A percentile compares a stretch with the other conserved stretches of the same genome.
Evolutionary conservation across 208 protist species (phyloP).

Genomic region (Leishmania lainsoni): DNA sequence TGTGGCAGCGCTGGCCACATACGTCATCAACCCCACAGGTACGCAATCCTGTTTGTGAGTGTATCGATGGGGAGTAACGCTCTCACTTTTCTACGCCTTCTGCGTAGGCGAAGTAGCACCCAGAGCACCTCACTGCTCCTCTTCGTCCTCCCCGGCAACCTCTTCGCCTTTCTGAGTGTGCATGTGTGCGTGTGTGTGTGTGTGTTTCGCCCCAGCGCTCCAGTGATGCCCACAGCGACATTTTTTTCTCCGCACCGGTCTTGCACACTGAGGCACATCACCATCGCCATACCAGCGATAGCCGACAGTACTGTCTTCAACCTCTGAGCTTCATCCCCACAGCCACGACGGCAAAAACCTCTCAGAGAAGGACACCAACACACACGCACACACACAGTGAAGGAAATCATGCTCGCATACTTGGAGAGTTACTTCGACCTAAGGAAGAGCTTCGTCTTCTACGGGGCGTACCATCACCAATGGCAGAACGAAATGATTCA

Average conservation of each 20-base stretch:
- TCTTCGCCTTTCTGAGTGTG: background rate
- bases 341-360: background rate
- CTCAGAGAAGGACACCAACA: background rate
- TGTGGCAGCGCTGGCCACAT: background rate
- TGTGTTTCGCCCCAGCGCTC: background rate
- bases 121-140: background rate
- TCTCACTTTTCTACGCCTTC: background rate
- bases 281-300: background rate
- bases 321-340: background rate
- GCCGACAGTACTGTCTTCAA: background rate
- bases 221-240: background rate
- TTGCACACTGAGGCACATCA: background rate
- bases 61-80: background rate
- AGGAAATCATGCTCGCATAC: constrained; percentile 34
- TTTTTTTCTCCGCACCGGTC: background rate
- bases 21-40: background rate
- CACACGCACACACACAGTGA: background rate
- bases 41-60: background rate
- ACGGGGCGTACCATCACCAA: constrained; percentile 69
- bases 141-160: background rate
- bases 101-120: background rate
- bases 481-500: constrained; percentile 75
- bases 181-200: background rate
- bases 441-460: constrained; percentile 71
- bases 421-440: constrained; percentile 64